Evolutionary conservation across 805 yeast species (phyloP).

Genomic region (Myxozyma vanderwaltii): DNA sequence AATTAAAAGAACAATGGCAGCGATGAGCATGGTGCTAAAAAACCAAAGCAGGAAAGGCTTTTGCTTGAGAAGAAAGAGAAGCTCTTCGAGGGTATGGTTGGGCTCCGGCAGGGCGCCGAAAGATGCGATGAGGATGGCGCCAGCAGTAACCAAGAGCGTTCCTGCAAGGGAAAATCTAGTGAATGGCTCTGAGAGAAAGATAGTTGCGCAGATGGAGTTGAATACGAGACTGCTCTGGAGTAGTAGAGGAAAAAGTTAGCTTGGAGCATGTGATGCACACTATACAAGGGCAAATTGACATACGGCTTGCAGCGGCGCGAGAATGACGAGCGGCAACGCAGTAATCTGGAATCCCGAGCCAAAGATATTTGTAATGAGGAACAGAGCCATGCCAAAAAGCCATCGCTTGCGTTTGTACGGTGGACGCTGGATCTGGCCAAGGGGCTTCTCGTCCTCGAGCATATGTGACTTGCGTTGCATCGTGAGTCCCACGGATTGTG

Average conservation of each 20-base stretch:
- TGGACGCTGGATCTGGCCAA: constrained; percentile 41
- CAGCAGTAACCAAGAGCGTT: constrained; percentile 65
- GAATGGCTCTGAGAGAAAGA: constrained; percentile 69
- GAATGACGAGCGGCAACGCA: constrained; percentile 74
- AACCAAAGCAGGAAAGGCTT: constrained; percentile 63
- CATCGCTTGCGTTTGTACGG: constrained; percentile 55
- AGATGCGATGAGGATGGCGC: constrained; percentile 77
- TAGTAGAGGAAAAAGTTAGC: background rate
- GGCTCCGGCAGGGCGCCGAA: constrained; percentile 65
- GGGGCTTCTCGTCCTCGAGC: constrained; percentile 45
- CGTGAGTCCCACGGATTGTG: constrained; percentile 80
- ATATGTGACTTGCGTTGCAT: constrained; percentile 78
- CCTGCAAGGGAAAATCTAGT: constrained; percentile 61
- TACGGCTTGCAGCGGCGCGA: constrained; percentile 81
- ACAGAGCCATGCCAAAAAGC: constrained; percentile 72
- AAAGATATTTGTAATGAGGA: constrained; percentile 70
- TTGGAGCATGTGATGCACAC: background rate
- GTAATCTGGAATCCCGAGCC: constrained; percentile 85
- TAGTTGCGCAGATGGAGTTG: constrained; percentile 71
- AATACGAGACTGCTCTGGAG: constrained; percentile 66
- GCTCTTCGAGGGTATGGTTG: constrained; percentile 52
- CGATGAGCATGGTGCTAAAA: constrained; percentile 39
- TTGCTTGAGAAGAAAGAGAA: constrained; percentile 48
- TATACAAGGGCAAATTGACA: background rate
- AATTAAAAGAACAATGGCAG: constrained; percentile 15